These are phyloP conservation scores for Ceriops decandra DNA, from an alignment of 345 rosid species.

Conservation along the genomic window DNA sequence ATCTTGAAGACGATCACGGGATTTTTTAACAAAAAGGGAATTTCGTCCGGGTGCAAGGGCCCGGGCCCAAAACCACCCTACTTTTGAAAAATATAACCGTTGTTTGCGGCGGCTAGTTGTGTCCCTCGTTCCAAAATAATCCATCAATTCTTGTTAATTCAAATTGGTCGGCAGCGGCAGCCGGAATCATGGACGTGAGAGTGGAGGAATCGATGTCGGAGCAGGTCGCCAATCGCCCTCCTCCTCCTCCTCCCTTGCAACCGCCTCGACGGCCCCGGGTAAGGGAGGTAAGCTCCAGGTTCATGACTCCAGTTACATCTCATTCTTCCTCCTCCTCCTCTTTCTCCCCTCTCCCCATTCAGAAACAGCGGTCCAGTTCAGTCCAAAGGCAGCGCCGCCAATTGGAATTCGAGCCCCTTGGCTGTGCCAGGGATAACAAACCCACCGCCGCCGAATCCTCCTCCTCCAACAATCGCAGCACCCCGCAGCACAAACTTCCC, in stretches of 20 bases:
- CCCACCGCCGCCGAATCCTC: conserved; percentile 18
- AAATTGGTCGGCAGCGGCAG: no score
- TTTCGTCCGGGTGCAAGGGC: no score
- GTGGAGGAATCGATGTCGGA: neutral
- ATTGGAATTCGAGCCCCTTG: conserved; percentile 25
- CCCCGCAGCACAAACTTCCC: conserved; percentile 21
- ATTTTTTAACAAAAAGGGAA: no score
- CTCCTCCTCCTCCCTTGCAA: conserved; percentile 2
- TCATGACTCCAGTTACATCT: conserved; percentile 17
- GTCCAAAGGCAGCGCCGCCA: conserved; percentile 50
- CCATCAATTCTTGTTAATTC: no score
- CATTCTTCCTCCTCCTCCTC: conserved; percentile 9
- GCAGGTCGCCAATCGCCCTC: neutral
- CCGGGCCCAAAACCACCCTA: no score
- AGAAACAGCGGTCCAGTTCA: conserved; percentile 37
- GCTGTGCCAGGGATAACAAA: no score
- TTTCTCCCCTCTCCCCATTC: conserved; percentile 28
- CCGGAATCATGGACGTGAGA: neutral
- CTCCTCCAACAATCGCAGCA: conserved; percentile 13
- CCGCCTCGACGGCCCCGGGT: conserved; percentile 18
- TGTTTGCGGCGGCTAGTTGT: conserved; percentile 26
- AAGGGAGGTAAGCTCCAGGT: conserved; percentile 20
- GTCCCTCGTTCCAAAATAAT: no score
- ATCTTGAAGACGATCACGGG: no score
- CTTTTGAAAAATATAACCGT: conserved; percentile 23